Evolutionary conservation across 305 asterid species (phyloP), one percentile per base, ranked within the genome.

Genomic region (Fraxinus sp.): DNA sequence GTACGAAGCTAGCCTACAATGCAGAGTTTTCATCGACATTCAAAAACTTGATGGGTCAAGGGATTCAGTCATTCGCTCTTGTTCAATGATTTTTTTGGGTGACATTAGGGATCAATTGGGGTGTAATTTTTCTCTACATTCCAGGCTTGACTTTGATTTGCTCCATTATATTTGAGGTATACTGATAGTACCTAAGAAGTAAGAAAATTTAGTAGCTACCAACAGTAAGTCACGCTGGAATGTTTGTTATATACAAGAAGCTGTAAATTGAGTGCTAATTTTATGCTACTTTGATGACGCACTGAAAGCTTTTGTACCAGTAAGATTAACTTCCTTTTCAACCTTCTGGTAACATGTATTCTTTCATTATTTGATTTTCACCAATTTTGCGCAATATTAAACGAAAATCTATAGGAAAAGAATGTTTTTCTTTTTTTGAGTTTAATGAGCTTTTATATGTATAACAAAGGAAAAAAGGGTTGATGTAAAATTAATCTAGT

Each of bases 181-280:
- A 82, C 66, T 71, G 84, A 62, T 73, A 22, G 55, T 49, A 81
- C 32, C 26, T 1, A 33, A 76, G 74, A 30, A 68, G 78, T 79
- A 44, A 39, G 6, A 35, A 77, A 74, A 13, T 39, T 62, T 28
- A 78, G 83, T 79, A 0, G 79, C 55, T 30, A 76, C 28, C 16
- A 14, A 70, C 10, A 6, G 59, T 30, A 39, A 68, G 72, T 77
- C 64, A 32, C 71, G 66, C 75, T 83, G 32, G 70, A 82, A 68
- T 46, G 57, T 46, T 46, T 79, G 81, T 85, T 76, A 85, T 75
- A 44, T 82, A 72, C n/a, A 32, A 80, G 70, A 22, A 79, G 68
- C 36, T 32, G 30, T 64, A 76, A 77, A 78, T 78, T 71, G 84
- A 79, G 82, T 68, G 82, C 36, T 2, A n/a, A 30, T 71, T 70